Conservation (phyloP, 495 filamentous ascomycete species). For the Venustampulla echinocandica region DNA sequence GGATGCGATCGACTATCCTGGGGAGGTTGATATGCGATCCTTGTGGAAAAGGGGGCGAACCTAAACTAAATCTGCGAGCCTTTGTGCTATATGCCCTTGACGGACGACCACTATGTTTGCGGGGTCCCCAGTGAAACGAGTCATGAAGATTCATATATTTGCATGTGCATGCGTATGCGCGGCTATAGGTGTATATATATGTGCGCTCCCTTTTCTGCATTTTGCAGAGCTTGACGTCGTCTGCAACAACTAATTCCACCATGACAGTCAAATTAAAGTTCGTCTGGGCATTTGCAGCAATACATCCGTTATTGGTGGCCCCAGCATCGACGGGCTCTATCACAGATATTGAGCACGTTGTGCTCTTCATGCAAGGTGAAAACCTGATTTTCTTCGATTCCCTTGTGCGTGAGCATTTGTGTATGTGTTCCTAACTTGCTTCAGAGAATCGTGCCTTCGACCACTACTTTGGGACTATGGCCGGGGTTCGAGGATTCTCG, state of each 20-base stretch:
- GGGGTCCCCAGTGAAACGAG: no score
- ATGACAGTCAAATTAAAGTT: constrained; percentile 18
- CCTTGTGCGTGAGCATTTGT: no score
- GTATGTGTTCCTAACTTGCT: no score
- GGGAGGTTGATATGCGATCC: no score
- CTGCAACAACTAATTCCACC: background rate
- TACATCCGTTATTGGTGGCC: constrained; percentile 19
- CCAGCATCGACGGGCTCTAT: constrained; percentile 33
- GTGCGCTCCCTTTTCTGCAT: background rate
- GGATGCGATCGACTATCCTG: no score
- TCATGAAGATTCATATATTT: no score
- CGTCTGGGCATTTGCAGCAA: constrained; percentile 14
- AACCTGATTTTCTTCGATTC: background rate
- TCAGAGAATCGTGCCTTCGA: constrained; percentile 24
- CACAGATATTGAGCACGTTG: constrained; percentile 47
- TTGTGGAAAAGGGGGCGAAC: no score
- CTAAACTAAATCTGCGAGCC: no score
- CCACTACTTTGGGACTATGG: constrained; percentile 48
- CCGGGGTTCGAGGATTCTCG: constrained; percentile 46
- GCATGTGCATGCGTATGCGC: no score
- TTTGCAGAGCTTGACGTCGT: background rate
- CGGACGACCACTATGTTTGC: no score
- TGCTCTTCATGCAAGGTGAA: constrained; percentile 53
- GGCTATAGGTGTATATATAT: no score
- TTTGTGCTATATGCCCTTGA: no score